phyloP scores from a whole-genome alignment of 2,329 filamentous ascomycete genomes.

The Paraphaeosphaeria sporulosa region DNA sequence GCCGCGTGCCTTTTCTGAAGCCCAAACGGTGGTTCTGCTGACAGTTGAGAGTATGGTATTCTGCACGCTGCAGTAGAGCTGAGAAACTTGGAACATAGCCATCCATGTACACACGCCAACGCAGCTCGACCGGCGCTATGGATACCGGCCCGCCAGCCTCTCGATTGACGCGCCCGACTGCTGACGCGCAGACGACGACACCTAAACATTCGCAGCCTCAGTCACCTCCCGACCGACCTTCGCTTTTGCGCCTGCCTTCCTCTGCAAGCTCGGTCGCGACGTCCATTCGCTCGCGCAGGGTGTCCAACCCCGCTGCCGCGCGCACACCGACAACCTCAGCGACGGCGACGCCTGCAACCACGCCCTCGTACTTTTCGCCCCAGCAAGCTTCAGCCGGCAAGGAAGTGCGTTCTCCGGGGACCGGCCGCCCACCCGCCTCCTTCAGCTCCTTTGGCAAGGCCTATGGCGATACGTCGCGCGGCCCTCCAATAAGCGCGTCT shows the following conservation, averaged over 20 bases:
- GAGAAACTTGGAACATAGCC: conserved; percentile 11
- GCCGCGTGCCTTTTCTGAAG: not conserved
- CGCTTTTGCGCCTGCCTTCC: conserved; percentile 44
- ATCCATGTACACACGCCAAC: conserved; percentile 18
- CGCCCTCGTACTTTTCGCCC: conserved; percentile 44
- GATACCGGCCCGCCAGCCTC: conserved; percentile 17
- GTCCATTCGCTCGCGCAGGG: conserved; percentile 31
- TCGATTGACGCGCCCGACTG: conserved; percentile 17
- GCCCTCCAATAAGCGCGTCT: conserved; percentile 54
- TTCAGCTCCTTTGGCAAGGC: conserved; percentile 54
- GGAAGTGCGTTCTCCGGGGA: conserved; percentile 40
- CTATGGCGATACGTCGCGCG: conserved; percentile 56
- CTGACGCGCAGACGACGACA: conserved; percentile 21
- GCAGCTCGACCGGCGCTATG: conserved; percentile 10
- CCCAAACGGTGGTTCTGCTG: conserved; percentile 13
- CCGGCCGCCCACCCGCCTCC: conserved; percentile 55
- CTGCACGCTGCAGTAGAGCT: conserved; percentile 10
- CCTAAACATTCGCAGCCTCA: conserved; percentile 37
- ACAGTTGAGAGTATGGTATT: conserved; percentile 1
- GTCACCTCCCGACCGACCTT: conserved; percentile 32
- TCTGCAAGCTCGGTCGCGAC: conserved; percentile 31
- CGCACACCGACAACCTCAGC: conserved; percentile 29
- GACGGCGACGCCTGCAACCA: conserved; percentile 27
- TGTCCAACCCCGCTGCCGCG: conserved; percentile 35
- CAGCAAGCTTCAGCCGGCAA: conserved; percentile 36